A percentile compares a stretch with the other conserved stretches of the same genome.
Conservation (phyloP, 306 rosid species). For the Leucaena leucocephala region DNA sequence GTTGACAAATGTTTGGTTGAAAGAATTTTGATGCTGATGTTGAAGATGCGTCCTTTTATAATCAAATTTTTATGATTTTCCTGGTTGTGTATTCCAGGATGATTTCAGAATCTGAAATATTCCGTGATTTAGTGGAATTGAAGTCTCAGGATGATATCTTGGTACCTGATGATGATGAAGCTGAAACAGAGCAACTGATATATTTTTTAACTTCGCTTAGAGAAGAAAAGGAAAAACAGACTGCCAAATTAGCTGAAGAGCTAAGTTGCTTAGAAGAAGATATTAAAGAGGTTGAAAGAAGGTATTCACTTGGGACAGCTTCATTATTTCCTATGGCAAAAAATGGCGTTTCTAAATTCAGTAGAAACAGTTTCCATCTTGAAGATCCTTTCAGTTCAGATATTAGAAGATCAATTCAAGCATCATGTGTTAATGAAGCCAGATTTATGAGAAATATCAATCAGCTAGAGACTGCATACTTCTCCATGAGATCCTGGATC, state of each 20-base stretch:
- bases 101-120: constrained; percentile 72
- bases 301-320: constrained; percentile 47
- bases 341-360: constrained; percentile 41
- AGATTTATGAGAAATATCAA: constrained; percentile 50
- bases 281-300: constrained; percentile 69
- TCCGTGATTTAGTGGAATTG: constrained; percentile 49
- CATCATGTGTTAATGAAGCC: constrained; percentile 52
- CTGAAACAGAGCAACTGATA: constrained; percentile 60
- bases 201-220: constrained; percentile 57
- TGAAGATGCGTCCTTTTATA: constrained; percentile 3
- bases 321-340: constrained; percentile 42
- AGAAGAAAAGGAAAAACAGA: constrained; percentile 65
- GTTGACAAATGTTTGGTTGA: constrained; percentile 11
- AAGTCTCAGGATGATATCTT: constrained; percentile 52
- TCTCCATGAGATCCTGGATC: constrained; percentile 62
- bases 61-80: constrained; percentile 16
- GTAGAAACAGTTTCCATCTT: constrained; percentile 27
- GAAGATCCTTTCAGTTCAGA: constrained; percentile 52
- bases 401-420: constrained; percentile 32
- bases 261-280: constrained; percentile 69
- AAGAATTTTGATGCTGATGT: constrained; percentile 29
- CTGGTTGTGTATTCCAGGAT: constrained; percentile 55
- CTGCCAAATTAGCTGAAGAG: constrained; percentile 67
- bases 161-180: constrained; percentile 61
- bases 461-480: constrained; percentile 82